These are phyloP conservation scores for Chalaropsis thielavioides DNA, from an alignment of 2,329 filamentous ascomycete species.

Conservation along the genomic window DNA sequence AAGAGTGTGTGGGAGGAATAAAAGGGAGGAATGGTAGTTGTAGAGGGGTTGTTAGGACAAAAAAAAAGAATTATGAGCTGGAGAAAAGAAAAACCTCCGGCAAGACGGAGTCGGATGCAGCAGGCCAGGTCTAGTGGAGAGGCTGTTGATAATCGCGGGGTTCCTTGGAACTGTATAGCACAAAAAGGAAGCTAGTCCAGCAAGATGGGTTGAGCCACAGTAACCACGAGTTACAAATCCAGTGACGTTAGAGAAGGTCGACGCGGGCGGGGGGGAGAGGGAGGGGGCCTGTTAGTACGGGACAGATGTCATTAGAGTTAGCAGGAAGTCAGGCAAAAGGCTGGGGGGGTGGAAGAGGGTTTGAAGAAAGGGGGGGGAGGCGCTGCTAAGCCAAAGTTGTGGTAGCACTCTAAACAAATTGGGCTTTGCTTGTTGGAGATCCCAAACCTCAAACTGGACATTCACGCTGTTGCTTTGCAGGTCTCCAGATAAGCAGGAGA, in stretches of 20 bases:
- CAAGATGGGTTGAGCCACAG: background rate
- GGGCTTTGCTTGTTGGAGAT: background rate
- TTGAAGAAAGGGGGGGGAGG: background rate
- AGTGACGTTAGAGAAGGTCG: background rate
- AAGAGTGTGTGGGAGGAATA: background rate
- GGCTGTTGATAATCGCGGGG: constrained; percentile 12
- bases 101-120: constrained; percentile 4
- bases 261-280: background rate
- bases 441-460: background rate
- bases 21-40: background rate
- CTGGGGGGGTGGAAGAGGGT: background rate
- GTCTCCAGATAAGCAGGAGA: no score
- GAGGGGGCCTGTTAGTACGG: background rate
- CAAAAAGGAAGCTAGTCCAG: constrained; percentile 5
- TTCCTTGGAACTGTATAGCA: background rate
- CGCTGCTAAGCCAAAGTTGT: background rate
- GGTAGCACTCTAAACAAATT: background rate
- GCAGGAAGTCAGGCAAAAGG: background rate
- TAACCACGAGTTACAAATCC: background rate
- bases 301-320: constrained; percentile 9
- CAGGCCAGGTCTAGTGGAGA: background rate
- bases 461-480: background rate
- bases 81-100: background rate
- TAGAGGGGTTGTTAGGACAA: background rate
- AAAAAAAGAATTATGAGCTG: background rate